phyloP scores from a whole-genome alignment of 2,329 filamentous ascomycete genomes.

The Hypomyces rosellus region DNA sequence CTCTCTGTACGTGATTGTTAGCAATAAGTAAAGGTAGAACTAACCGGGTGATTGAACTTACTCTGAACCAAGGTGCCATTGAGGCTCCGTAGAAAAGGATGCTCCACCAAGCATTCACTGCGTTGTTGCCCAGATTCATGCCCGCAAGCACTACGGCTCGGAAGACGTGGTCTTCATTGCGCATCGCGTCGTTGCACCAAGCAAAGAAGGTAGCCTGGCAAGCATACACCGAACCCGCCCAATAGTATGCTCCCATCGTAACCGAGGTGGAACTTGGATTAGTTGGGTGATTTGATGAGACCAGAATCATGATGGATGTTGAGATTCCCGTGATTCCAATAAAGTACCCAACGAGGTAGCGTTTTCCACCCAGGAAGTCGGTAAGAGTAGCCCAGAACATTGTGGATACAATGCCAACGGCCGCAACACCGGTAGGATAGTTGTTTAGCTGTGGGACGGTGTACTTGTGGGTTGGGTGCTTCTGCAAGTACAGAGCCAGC shows the following conservation, averaged over 20 bases:
- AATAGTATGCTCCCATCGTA: slow-evolving; percentile 62
- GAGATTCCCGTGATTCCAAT: slow-evolving; percentile 59
- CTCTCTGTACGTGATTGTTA: slow-evolving; percentile 34
- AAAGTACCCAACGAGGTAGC: slow-evolving; percentile 61
- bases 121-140: slow-evolving; percentile 65
- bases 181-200: slow-evolving; percentile 67
- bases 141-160: slow-evolving; percentile 62
- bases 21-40: background rate
- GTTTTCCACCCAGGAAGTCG: slow-evolving; percentile 55
- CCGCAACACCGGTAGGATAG: slow-evolving; percentile 51
- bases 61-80: slow-evolving; percentile 59
- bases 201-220: slow-evolving; percentile 71
- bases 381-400: slow-evolving; percentile 65
- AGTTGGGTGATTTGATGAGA: slow-evolving; percentile 36
- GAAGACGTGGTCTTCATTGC: slow-evolving; percentile 56
- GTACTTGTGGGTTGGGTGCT: slow-evolving; percentile 37
- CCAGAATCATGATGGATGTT: slow-evolving; percentile 57
- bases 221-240: slow-evolving; percentile 63
- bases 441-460: slow-evolving; percentile 47
- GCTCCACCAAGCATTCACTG: slow-evolving; percentile 68
- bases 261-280: slow-evolving; percentile 39
- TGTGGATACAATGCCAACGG: slow-evolving; percentile 52
- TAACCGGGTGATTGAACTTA: slow-evolving; percentile 28
- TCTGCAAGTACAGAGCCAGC: slow-evolving; percentile 44
- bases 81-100: slow-evolving; percentile 64